Percentiles rank a stretch among this genome's conserved stretches.
phyloP scores from a whole-genome alignment of 2,329 filamentous ascomycete genomes.

The Zymoseptoria ardabiliae region DNA sequence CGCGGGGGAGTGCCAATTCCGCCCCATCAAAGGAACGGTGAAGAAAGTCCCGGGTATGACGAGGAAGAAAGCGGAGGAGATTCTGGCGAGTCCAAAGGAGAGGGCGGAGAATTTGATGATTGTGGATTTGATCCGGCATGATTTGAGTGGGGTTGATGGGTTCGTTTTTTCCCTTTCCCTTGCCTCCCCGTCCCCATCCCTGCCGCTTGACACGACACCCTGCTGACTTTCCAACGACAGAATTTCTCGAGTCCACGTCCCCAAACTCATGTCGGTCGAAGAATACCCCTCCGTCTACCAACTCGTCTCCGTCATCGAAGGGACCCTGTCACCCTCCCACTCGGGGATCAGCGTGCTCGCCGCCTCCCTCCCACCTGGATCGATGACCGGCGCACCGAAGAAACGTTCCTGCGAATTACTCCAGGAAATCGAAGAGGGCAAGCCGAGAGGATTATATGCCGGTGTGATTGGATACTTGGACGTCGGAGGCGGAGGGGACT shows the following conservation, averaged over 20 bases:
- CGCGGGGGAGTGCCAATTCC: slow-evolving; percentile 62
- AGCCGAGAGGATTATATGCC: slow-evolving; percentile 70
- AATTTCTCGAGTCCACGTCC: slow-evolving; percentile 57
- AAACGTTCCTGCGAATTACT: slow-evolving; percentile 84
- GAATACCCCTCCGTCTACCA: slow-evolving; percentile 88
- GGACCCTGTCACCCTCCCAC: slow-evolving; percentile 43
- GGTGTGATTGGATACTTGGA: slow-evolving; percentile 88
- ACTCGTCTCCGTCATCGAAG: slow-evolving; percentile 82
- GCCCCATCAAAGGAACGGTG: slow-evolving; percentile 96
- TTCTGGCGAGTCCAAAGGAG: slow-evolving; percentile 78
- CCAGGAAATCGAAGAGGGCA: slow-evolving; percentile 55
- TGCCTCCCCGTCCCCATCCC: background rate
- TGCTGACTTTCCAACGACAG: slow-evolving; percentile 1
- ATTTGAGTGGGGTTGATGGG: slow-evolving; percentile 77
- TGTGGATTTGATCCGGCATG: slow-evolving; percentile 90
- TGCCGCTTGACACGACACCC: background rate
- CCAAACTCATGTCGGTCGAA: slow-evolving; percentile 76
- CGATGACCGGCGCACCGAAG: slow-evolving; percentile 96
- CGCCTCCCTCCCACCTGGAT: slow-evolving; percentile 74
- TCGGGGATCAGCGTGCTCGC: slow-evolving; percentile 71
- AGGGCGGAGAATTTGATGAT: slow-evolving; percentile 97
- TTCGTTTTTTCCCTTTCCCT: slow-evolving; percentile 38
- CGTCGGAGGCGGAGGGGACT: slow-evolving; percentile 75
- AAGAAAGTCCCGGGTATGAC: slow-evolving; percentile 64
- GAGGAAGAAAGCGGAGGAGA: slow-evolving; percentile 60